A percentile compares a stretch with the other conserved stretches of the same genome.
phyloP scores from a whole-genome alignment of 306 rosid genomes.

The Comarum palustre region DNA sequence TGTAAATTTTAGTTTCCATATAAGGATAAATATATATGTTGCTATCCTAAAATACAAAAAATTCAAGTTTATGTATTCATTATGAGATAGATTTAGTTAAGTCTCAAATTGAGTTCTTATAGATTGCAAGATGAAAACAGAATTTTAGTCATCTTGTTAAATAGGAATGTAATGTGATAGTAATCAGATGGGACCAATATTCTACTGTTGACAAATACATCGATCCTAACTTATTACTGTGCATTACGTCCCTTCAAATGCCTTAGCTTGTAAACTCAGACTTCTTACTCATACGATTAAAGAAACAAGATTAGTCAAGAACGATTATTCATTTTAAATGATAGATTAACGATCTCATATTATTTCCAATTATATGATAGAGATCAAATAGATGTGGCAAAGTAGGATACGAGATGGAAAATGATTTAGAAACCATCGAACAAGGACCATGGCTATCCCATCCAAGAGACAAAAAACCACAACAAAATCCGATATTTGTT shows the following conservation, averaged over 20 bases:
- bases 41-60: too few species aligned
- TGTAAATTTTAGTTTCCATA: too few species aligned
- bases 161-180: not conserved
- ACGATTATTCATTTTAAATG: not conserved
- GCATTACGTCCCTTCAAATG: not conserved
- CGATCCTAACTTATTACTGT: not conserved
- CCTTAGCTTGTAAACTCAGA: constrained; percentile 12
- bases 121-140: not conserved
- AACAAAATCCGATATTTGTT: constrained; percentile 28
- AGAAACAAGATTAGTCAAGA: constrained; percentile 17
- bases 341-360: not conserved
- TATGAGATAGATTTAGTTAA: too few species aligned
- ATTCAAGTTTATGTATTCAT: too few species aligned
- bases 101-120: too few species aligned
- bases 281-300: not conserved
- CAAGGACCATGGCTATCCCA: constrained; percentile 34
- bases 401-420: constrained; percentile 8
- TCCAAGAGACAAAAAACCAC: constrained; percentile 20
- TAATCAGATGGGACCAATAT: not conserved
- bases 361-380: constrained; percentile 2
- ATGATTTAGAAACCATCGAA: constrained; percentile 33
- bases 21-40: too few species aligned
- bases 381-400: not conserved
- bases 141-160: not conserved
- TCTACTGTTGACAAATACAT: not conserved